A percentile compares a stretch with the other conserved stretches of the same genome.
Conservation (phyloP, 495 filamentous ascomycete species). For the Aspergillus egyptiacus region DNA sequence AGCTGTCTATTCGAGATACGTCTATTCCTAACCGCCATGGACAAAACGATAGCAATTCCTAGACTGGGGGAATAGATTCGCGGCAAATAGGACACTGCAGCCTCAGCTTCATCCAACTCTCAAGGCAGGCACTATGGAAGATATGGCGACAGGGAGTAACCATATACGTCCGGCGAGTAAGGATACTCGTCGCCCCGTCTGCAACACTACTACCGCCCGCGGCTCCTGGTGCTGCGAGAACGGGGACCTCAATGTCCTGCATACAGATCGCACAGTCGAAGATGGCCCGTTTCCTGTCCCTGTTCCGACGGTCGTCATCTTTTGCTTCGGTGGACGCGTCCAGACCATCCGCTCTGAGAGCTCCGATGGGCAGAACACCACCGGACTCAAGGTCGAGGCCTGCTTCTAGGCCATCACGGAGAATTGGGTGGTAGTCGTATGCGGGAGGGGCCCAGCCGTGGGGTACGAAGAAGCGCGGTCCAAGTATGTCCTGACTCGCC, state of each 20-base stretch:
- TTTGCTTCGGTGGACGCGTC: constrained; percentile 34
- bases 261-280: constrained; percentile 96
- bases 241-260: constrained; percentile 81
- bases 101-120: constrained; percentile 92
- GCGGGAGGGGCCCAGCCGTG: constrained; percentile 69
- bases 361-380: constrained; percentile 64
- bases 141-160: constrained; percentile 95
- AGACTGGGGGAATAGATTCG: constrained; percentile 80
- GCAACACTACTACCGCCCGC: constrained; percentile 41
- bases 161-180: constrained; percentile 84
- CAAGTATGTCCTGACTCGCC: constrained; percentile 74
- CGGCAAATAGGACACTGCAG: constrained; percentile 95
- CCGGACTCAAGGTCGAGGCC: constrained; percentile 68
- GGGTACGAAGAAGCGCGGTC: constrained; percentile 70
- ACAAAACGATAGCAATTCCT: constrained; percentile 19
- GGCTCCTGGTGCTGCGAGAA: constrained; percentile 55
- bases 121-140: constrained; percentile 87
- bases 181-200: constrained; percentile 60
- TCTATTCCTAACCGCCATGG: constrained; percentile 2
- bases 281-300: constrained; percentile 50
- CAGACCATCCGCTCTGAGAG: constrained; percentile 38
- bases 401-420: constrained; percentile 54
- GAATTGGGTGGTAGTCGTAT: constrained; percentile 90
- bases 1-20: neutral
- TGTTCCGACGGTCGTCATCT: constrained; percentile 34